Evolutionary conservation across 306 rosid genomes (phyloP).

Genomic region (Inga laurina): DNA sequence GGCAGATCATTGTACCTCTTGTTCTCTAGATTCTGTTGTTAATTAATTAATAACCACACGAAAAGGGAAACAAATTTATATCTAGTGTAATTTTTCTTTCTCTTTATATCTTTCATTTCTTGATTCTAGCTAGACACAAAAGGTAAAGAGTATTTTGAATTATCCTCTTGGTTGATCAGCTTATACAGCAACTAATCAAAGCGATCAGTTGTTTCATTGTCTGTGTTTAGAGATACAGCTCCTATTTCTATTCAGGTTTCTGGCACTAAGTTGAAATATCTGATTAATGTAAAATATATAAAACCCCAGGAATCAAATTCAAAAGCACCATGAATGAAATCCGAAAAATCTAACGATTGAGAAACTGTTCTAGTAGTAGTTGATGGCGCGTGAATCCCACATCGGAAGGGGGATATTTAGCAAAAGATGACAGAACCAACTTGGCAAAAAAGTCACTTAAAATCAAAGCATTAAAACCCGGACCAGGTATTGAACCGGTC

Average conservation of each 20-base stretch:
- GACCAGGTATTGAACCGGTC: no score
- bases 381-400: background rate
- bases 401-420: background rate
- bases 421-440: background rate
- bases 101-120: background rate
- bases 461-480: no score
- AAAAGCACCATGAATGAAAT: background rate
- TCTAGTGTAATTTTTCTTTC: background rate
- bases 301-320: background rate
- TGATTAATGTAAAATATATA: background rate
- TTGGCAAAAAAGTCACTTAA: background rate
- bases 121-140: background rate
- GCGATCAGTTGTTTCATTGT: background rate
- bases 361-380: background rate
- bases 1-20: constrained; percentile 65
- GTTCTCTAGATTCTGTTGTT: constrained; percentile 19
- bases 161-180: background rate
- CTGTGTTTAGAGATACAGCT: background rate
- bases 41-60: background rate
- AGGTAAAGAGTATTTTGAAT: background rate
- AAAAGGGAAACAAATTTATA: background rate
- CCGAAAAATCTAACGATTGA: background rate
- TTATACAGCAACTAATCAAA: background rate
- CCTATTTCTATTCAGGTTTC: no score
- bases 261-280: background rate